Conservation (phyloP, 192 early-diverging fungal species). For the Coemansia sp. region DNA sequence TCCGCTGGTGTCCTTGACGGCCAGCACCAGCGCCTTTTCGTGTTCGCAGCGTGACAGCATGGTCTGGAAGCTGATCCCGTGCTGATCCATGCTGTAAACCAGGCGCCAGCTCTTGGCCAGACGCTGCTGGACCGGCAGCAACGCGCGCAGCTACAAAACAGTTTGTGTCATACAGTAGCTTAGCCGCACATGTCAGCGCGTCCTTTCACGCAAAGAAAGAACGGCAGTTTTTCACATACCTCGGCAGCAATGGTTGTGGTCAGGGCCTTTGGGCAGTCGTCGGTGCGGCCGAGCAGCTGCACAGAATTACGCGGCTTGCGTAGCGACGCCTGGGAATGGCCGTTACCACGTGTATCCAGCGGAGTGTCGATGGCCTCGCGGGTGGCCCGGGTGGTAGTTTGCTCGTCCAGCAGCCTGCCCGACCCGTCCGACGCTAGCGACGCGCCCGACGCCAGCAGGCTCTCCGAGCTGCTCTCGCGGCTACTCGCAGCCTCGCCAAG, state of each 20-base stretch:
- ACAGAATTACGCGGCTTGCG: constrained; percentile 15
- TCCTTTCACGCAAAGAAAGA: neutral
- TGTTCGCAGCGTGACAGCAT: constrained; percentile 62
- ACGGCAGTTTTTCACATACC: too few species aligned
- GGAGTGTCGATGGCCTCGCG: constrained; percentile 31
- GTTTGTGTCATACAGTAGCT: too few species aligned
- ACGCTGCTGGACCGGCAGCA: constrained; percentile 73
- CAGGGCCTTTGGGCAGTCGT: constrained; percentile 40
- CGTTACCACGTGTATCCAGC: neutral
- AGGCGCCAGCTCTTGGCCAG: constrained; percentile 75
- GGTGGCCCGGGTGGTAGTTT: constrained; percentile 11
- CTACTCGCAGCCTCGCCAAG: too few species aligned
- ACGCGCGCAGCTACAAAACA: constrained; percentile 62
- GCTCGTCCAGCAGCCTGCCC: too few species aligned
- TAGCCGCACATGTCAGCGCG: neutral
- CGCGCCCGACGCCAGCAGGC: constrained; percentile 6
- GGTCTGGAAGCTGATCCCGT: constrained; percentile 86
- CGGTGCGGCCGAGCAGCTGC: constrained; percentile 24
- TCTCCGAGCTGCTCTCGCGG: constrained; percentile 11
- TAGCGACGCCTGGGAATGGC: neutral
- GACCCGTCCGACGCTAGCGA: constrained; percentile 5
- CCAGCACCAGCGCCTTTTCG: constrained; percentile 66
- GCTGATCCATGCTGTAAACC: constrained; percentile 88
- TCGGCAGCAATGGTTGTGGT: constrained; percentile 33
- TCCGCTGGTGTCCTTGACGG: constrained; percentile 60